A percentile compares a stretch with the other conserved stretches of the same genome.
phyloP scores from a whole-genome alignment of 169 alveolate genomes.

The Eimeria maxima region DNA sequence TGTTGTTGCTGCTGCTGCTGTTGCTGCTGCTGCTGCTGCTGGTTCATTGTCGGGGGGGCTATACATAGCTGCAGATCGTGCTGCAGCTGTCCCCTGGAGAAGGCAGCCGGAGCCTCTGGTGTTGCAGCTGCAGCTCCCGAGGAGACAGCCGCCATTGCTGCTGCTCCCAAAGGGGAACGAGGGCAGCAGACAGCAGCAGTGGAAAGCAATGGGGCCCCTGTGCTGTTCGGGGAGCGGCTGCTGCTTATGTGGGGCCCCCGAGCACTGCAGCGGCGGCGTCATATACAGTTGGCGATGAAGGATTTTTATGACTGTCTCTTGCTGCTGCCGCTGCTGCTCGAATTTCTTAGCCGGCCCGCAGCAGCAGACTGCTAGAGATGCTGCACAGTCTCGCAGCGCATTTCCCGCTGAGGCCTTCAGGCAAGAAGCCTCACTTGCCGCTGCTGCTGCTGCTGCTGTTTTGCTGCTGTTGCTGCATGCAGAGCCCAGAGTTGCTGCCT shows the following conservation, averaged over 20 bases:
- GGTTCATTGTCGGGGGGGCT: neutral
- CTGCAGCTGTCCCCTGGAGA: conserved; percentile 9
- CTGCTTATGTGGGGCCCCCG: conserved; percentile 19
- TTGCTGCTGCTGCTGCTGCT: conserved; percentile 22
- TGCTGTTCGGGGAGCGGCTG: neutral
- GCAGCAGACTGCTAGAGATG: neutral
- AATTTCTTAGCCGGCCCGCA: neutral
- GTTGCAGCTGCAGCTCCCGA: neutral
- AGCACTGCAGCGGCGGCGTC: neutral
- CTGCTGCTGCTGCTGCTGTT: neutral
- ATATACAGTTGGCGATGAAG: neutral
- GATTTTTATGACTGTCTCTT: neutral
- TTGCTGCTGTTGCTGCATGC: neutral
- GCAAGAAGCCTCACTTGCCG: neutral
- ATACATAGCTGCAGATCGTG: conserved; percentile 1
- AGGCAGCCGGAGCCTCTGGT: neutral
- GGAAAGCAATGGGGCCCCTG: neutral
- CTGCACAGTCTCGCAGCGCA: neutral
- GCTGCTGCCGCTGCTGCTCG: neutral
- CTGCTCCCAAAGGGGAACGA: neutral
- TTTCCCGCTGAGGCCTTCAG: neutral
- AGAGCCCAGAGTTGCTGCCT: neutral
- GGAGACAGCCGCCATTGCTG: conserved; percentile 14
- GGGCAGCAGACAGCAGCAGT: neutral
- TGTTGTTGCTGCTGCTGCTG: conserved; percentile 1